Conservation (phyloP, 768 basidiomycete genomes). For the Termitomyces sp. region DNA sequence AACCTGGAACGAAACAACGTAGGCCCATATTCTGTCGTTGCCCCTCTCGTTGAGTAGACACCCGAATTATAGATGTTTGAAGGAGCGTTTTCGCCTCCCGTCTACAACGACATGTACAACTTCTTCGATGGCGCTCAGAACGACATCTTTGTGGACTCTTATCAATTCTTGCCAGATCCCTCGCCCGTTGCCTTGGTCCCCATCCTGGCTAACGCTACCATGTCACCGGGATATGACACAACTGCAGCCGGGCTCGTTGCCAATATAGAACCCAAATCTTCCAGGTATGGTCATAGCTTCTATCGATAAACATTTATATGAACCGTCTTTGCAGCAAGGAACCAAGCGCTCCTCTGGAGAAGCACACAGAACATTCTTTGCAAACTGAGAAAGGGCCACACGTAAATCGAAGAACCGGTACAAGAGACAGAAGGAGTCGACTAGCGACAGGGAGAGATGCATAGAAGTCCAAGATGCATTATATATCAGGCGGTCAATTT, state of each 20-base stretch:
- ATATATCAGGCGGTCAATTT: neutral
- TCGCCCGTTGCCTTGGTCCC: slow-evolving; percentile 30
- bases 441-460: neutral
- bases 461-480: neutral
- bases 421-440: neutral
- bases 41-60: neutral
- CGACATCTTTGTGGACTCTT: slow-evolving; percentile 66
- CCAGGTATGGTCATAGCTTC: neutral
- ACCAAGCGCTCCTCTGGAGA: neutral
- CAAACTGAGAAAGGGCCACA: neutral
- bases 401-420: neutral
- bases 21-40: neutral
- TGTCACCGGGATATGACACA: neutral
- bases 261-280: neutral
- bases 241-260: neutral
- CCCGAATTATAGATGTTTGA: slow-evolving; percentile 53
- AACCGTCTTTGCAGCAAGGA: neutral
- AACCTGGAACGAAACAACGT: neutral
- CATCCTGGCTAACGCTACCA: too few relatives aligned
- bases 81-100: slow-evolving; percentile 47
- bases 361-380: neutral
- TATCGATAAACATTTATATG: neutral
- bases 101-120: slow-evolving; percentile 42
- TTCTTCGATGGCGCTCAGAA: slow-evolving; percentile 68
- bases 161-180: slow-evolving; percentile 38